Percentiles rank a stretch among this genome's conserved stretches.
Conservation (phyloP, 2,329 filamentous ascomycete genomes). For the Dactylellina cionopaga region DNA sequence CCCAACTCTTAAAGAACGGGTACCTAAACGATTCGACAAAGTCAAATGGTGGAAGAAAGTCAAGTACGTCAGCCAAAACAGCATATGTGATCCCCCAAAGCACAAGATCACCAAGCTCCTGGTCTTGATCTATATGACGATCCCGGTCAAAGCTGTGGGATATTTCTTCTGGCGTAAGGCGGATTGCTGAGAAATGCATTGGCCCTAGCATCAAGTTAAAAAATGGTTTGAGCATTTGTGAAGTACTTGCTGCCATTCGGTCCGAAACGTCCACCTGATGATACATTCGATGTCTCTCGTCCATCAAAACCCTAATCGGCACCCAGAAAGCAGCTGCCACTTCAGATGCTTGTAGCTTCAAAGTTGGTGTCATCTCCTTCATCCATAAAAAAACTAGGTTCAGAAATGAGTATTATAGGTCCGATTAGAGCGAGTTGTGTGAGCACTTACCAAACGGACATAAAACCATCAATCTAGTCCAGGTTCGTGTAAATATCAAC, state of each 20-base stretch:
- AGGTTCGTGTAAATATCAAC: background rate
- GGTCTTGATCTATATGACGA: constrained; percentile 62
- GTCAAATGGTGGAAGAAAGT: constrained; percentile 72
- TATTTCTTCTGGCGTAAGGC: constrained; percentile 69
- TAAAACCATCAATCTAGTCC: constrained; percentile 71
- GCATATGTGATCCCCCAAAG: constrained; percentile 76
- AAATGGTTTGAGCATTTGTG: constrained; percentile 67
- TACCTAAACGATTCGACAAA: constrained; percentile 73
- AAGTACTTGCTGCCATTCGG: constrained; percentile 68
- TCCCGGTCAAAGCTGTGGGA: constrained; percentile 68
- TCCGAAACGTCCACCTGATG: constrained; percentile 73
- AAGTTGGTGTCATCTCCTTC: constrained; percentile 66
- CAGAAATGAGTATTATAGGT: background rate
- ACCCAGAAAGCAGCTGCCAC: constrained; percentile 77
- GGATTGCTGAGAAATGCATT: constrained; percentile 75
- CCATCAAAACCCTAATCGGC: constrained; percentile 70
- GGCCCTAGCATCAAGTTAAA: constrained; percentile 69
- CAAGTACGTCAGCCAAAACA: constrained; percentile 74
- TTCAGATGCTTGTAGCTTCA: constrained; percentile 74
- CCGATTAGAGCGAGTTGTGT: too few relatives aligned
- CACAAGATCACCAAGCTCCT: constrained; percentile 63
- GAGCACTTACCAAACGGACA: constrained; percentile 65
- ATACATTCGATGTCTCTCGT: constrained; percentile 69
- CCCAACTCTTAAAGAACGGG: constrained; percentile 73
- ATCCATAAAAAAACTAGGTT: constrained; percentile 72